Evolutionary conservation across 148 eudicot species (phyloP), one percentile per base, ranked within the genome.

Genomic region (Rhododendron molle): DNA sequence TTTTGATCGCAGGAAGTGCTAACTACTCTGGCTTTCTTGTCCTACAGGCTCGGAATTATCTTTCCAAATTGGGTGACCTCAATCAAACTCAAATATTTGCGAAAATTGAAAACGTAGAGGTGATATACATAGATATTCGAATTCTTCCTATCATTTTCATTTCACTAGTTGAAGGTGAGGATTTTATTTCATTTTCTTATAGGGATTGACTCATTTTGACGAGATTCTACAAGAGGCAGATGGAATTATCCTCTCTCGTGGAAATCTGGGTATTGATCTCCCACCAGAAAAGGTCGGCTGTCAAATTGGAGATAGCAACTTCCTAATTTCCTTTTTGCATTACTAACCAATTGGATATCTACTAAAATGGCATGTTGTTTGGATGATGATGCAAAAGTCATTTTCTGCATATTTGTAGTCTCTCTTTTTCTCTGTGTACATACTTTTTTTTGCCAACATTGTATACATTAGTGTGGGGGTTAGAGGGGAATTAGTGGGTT

Each of bases 201-300:
- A 96, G 99, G 99, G 99, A 86, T 87, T 96, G 84, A 92, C 90
- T n/a, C 97, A 96, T 86, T 96, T 95, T 88, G 99, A 96, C 84
- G 99, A 96, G 92, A 95, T 96, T 65, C 92, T 96, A 67, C 92
- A 91, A 90, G 98, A 93, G 87, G 99, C 98, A 71, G 99, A 96
- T 92, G 99, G 99, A 47, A 94, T 96, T 88, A 95, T 96, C 81
- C 95, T 96, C 87, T 96, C 98, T 40, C 98, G 99, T 86, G 99
- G 99, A 90, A 95, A 95, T 91, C 92, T 96, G 89, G 99, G 99
- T 46, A 94, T 96, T 30, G 99, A 96, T 93, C 98, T 96, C 78
- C 98, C 99, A 87, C 95, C 99, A 10, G 98, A 96, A 87, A 95
- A 96, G 99, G 99, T 96, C 86, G 54, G 81, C 85, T 54, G 46